Base-by-base conservation (phyloP, 257 asterid species). In the Penstemon davidsonii region DNA sequence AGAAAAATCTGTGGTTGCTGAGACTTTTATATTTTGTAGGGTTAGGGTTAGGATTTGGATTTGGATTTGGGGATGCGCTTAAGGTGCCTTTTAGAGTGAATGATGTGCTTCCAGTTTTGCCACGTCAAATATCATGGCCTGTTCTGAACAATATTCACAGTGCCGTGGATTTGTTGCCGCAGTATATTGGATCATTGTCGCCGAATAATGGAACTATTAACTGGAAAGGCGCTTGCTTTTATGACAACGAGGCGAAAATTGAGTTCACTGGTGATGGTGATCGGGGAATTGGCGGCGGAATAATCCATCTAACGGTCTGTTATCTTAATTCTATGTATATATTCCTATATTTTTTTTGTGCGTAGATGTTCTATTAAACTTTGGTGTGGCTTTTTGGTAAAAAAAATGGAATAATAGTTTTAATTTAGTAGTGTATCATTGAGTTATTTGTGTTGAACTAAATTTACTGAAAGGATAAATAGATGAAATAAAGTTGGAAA, bases 191-290 rank as follows among this genome's bases (percentile, higher is more conserved):
- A n/a, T 87, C 99, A 0, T 62, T 94, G 83, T 67, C 96, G 62
- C 99, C 99, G 5, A 69, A 83, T 47, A 94, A 91, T 63, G 96
- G 97, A 39, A 77, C 99, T 0, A 85, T 86, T 70, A 60, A 79
- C 55, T 92, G 99, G 99, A 88, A 88, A 77, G 97, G 97, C 52
- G 87, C 97, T 55, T 94, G 99, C 66, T 94, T 94, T 39, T 69
- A 42, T 18, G 91, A 87, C 8, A 94, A 91, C 73, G 80, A 86
- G 72, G 99, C 96, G 3, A 80, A 83, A 68, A 84, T 87, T 44
- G 95, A 91, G 72, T 76, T 94, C 67, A 75, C 83, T 9, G 81
- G 66, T 4, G 51, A 72, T n/a, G 96, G 97, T 33, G 96, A 87
- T 74, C 84, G 97, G 40, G 95, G 89, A 50, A 83, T 91, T 64